Conservation (phyloP, 169 alveolate genomes). For the Miamiensis avidus region DNA sequence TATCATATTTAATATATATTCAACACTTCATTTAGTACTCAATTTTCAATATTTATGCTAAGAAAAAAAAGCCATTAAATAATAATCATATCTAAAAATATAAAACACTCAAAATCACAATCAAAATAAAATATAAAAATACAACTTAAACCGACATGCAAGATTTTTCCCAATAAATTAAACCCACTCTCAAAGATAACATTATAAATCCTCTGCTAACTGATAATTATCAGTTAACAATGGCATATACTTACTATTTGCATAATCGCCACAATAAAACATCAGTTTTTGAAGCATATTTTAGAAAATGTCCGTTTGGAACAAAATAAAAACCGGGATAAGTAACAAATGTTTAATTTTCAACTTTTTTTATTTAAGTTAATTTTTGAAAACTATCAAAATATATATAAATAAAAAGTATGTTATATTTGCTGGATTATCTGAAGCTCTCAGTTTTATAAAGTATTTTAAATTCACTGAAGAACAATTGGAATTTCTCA, state of each 20-base stretch:
- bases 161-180: too few species aligned
- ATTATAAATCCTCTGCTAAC: slow-evolving; percentile 56
- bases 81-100: too few species aligned
- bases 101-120: too few species aligned
- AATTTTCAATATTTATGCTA: too few species aligned
- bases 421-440: slow-evolving; percentile 55
- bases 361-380: neutral
- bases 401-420: neutral
- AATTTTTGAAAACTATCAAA: neutral
- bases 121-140: too few species aligned
- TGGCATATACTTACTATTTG: slow-evolving; percentile 69
- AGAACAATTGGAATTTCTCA: slow-evolving; percentile 75
- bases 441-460: slow-evolving; percentile 76
- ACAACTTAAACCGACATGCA: too few species aligned
- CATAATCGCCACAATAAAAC: slow-evolving; percentile 71
- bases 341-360: neutral
- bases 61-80: too few species aligned
- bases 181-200: slow-evolving; percentile 21
- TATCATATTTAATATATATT: too few species aligned
- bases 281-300: slow-evolving; percentile 85
- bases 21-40: too few species aligned
- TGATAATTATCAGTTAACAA: slow-evolving; percentile 66
- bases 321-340: slow-evolving; percentile 61
- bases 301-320: slow-evolving; percentile 89
- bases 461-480: slow-evolving; percentile 75